Percentiles rank a stretch among this genome's conserved stretches.
phyloP scores from a whole-genome alignment of 805 yeast species.

The Yarrowia keelungensis region DNA sequence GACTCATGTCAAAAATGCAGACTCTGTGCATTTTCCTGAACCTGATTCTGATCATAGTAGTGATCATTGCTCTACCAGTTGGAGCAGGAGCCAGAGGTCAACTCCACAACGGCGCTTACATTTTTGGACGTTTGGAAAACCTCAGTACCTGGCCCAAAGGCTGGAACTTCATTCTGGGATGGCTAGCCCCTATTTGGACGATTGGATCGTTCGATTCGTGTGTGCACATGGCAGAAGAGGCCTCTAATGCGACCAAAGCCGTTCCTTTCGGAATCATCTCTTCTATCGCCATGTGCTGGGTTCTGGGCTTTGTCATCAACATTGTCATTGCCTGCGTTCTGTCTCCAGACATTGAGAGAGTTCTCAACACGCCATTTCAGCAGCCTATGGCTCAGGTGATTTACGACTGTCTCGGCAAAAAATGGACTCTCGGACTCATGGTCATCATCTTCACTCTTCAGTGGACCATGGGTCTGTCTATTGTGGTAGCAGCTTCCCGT shows the following conservation, averaged over 20 bases:
- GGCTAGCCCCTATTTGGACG: constrained; percentile 5
- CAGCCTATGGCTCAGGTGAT: constrained; percentile 13
- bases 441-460: constrained; percentile 2
- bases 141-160: constrained; percentile 4
- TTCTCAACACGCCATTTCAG: not conserved
- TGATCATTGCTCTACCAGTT: not conserved
- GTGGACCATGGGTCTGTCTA: not conserved
- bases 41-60: not conserved
- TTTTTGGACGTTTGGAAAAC: constrained; percentile 4
- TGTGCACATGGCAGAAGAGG: constrained; percentile 7
- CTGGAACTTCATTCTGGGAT: constrained; percentile 7
- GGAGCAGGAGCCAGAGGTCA: not conserved
- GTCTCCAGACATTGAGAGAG: not conserved
- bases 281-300: not conserved
- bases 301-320: constrained; percentile 9
- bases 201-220: constrained; percentile 8
- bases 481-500: not conserved
- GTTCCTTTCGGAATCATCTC: constrained; percentile 1
- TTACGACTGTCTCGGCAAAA: constrained; percentile 13
- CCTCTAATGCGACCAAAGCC: not conserved
- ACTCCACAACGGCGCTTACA: constrained; percentile 1
- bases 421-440: not conserved
- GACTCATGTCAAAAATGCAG: constrained; percentile 1
- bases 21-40: not conserved
- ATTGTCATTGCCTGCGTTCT: not conserved